Base-by-base conservation (phyloP, 23 red algal species). In the Gracilaria domingensis region DNA sequence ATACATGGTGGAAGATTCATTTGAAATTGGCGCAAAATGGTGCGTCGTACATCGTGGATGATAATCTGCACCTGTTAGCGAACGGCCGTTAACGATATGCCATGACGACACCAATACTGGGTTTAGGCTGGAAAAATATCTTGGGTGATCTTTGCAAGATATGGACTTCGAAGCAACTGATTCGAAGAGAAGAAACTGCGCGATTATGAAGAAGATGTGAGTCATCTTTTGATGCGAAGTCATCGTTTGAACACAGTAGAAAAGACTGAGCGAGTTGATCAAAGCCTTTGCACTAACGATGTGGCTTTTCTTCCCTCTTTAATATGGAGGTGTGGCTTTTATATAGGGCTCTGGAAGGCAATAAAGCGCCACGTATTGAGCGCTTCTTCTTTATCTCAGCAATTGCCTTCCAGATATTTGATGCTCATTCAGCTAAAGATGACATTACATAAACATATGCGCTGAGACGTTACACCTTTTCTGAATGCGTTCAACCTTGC, bases 51-150 rank as follows among this genome's bases (percentile, higher is more conserved):
- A 55, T 7, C 59, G 51, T 9, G 82, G 62, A 36, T 62, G 39
- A 28, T 86, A 86, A 28, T 23, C 61, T 51, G 59, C 49, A 7
- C 48, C 62, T 12, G 82, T 54, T 4, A 26, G 36, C 40, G 8
- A 25, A 26, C 28, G 4, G 66, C 54, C 59, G 33, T 54, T 74
- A 6, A 55, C 0, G 18, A 51, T 11, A 0, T 59, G 38, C 82
- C 82, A 86, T 24, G 62, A 86, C 38, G 62, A 74, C 2, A 86
- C 48, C 0, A 86, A 26, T 0, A 74, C 82, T 1, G 82, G 82
- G 17, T 86, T 69, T 9, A 86, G n/a, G 30, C 5, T 0, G 12
- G 30, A 21, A 13, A 11, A 62, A 28, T 86, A 86, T 34, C 17
- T 57, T 26, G 82, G 82, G 36, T 86, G 82, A 28, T 86, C 72